These are phyloP conservation scores for Dactylonectria estremocensis DNA, from an alignment of 2,329 filamentous ascomycete genomes.

Conservation along the genomic window DNA sequence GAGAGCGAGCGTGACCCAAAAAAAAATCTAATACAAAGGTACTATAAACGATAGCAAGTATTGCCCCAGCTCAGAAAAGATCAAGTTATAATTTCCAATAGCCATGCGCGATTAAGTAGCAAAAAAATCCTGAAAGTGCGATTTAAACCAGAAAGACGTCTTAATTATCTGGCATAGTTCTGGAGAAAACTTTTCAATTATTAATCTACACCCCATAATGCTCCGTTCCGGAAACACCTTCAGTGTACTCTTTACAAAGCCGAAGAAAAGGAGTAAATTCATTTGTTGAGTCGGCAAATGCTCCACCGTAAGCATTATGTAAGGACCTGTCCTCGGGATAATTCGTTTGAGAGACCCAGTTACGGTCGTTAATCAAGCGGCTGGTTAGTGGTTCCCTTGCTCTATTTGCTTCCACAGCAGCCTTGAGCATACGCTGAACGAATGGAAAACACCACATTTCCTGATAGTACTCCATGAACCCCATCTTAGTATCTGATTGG, in stretches of 20 bases:
- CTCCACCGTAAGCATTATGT: slow-evolving; percentile 33
- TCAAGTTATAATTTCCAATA: neutral
- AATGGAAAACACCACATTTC: slow-evolving; percentile 42
- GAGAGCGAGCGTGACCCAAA: too few species aligned
- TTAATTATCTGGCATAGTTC: neutral
- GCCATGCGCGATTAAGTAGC: neutral
- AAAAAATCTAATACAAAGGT: too few species aligned
- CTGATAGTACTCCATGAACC: slow-evolving; percentile 40
- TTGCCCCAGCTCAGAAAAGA: too few species aligned
- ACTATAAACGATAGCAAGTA: too few species aligned
- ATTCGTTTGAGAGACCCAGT: slow-evolving; percentile 29
- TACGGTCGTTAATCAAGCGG: slow-evolving; percentile 33
- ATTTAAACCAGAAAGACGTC: neutral
- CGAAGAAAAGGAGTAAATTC: slow-evolving; percentile 15
- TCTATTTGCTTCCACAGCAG: slow-evolving; percentile 10
- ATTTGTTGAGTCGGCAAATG: slow-evolving; percentile 18
- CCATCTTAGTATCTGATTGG: slow-evolving; percentile 43
- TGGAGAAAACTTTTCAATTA: neutral
- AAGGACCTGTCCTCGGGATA: slow-evolving; percentile 26
- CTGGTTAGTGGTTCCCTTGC: slow-evolving; percentile 27
- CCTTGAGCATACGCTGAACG: slow-evolving; percentile 27
- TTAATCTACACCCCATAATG: neutral
- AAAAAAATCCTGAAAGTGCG: neutral
- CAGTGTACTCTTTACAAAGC: slow-evolving; percentile 11
- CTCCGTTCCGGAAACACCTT: neutral